Evolutionary conservation across 192 early-diverging fungal species (phyloP), one percentile per base, ranked within the genome.

Genomic region (Entomortierella parvispora): DNA sequence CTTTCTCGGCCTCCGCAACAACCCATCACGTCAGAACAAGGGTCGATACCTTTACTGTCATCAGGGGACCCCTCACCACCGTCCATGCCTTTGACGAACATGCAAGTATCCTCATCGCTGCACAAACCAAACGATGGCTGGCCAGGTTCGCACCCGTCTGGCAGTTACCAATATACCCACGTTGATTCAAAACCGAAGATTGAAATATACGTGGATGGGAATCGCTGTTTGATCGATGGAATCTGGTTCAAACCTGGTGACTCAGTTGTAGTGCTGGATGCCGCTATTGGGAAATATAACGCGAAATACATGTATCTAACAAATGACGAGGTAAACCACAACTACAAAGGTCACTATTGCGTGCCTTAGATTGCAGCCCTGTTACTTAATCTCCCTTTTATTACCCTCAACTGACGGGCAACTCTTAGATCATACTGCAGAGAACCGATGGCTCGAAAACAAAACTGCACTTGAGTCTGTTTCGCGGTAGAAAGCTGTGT

Each of bases 171-270:
- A n/a, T n/a, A n/a, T n/a, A n/a, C n/a, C n/a, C n/a, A n/a, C n/a
- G n/a, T n/a, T n/a, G n/a, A n/a, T n/a, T 18, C 65, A 12, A 50
- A 59, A 26, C 58, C 52, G 14, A 65, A 77, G 15, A 65, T 77
- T n/a, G 74, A 77, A 15, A 77, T 77, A 11, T 68, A 64, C 9
- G 54, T 77, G 31, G 74, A 77, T 47, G 74, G 74, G 17, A 61
- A 22, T 49, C 59, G 74, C 14, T 77, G 74, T 31, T 64, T 58
- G 60, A 68, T 77, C 15, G 74, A 77, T 26, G 66, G 66, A 4
- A 77, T 77, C n/a, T 77, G 74, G 74, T 77, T 68, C 25, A 68
- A 68, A 12, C 74, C 74, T 18, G 60, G 58, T 28, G 74, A 77
- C 25, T 40, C 65, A 22, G 74, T 77, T 3, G 74, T 77, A 5